Evolutionary conservation across 2,329 filamentous ascomycete genomes (phyloP).

Genomic region (Penicillium sp.): DNA sequence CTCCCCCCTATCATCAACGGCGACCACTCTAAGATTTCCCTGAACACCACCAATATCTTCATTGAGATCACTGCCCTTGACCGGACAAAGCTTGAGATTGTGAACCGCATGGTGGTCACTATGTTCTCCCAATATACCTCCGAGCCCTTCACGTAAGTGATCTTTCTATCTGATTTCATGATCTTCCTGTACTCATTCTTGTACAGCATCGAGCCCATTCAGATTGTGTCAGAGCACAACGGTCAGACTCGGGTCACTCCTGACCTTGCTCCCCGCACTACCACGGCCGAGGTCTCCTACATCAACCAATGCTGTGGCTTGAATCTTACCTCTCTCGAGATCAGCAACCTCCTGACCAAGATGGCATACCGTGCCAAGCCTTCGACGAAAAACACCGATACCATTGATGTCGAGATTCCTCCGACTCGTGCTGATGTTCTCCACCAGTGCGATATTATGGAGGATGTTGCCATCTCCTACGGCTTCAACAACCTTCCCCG

Average conservation of each 20-base stretch:
- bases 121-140: slow-evolving; percentile 95
- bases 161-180: background rate
- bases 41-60: slow-evolving; percentile 89
- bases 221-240: slow-evolving; percentile 92
- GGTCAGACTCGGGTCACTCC: slow-evolving; percentile 78
- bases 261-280: slow-evolving; percentile 72
- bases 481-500: slow-evolving; percentile 96
- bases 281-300: slow-evolving; percentile 85
- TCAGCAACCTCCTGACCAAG: slow-evolving; percentile 78
- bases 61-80: slow-evolving; percentile 97
- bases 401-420: slow-evolving; percentile 81
- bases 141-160: slow-evolving; percentile 74
- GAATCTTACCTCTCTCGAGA: slow-evolving; percentile 69
- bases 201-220: slow-evolving; percentile 75
- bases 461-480: slow-evolving; percentile 94
- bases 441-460: slow-evolving; percentile 98
- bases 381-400: slow-evolving; percentile 66
- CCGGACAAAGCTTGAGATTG: slow-evolving; percentile 92
- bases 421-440: slow-evolving; percentile 91
- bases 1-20: slow-evolving; percentile 98
- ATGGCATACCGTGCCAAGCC: slow-evolving; percentile 87
- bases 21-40: slow-evolving; percentile 92
- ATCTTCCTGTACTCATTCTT: slow-evolving; percentile 9
- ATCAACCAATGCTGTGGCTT: slow-evolving; percentile 92
- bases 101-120: slow-evolving; percentile 90